Evolutionary conservation across 805 yeast genomes (phyloP).

Genomic region (Cephaloascus fragrans): DNA sequence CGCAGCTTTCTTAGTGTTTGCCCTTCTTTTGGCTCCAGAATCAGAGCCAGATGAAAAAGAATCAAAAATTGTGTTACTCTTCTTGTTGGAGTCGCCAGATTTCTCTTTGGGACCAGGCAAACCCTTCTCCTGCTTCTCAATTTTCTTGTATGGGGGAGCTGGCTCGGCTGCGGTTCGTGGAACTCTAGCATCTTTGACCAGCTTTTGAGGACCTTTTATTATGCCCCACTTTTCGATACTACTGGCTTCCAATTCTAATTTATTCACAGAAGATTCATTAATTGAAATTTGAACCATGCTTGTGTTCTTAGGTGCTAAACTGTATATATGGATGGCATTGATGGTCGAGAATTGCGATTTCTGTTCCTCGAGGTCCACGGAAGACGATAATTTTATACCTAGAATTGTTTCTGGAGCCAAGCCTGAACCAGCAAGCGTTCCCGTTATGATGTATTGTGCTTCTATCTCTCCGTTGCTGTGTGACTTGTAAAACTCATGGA

Average conservation of each 20-base stretch:
- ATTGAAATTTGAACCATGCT: conserved; percentile 3
- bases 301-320: conserved; percentile 15
- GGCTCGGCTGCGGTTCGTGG: background rate
- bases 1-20: background rate
- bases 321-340: conserved; percentile 26
- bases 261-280: background rate
- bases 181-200: background rate
- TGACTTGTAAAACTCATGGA: conserved; percentile 25
- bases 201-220: conserved; percentile 6
- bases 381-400: conserved; percentile 15
- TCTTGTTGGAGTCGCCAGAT: conserved; percentile 10
- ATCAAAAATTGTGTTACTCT: background rate
- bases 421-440: no score
- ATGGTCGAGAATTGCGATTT: conserved; percentile 18
- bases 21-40: background rate
- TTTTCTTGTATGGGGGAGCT: conserved; percentile 3
- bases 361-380: conserved; percentile 12
- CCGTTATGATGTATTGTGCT: conserved; percentile 33
- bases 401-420: conserved; percentile 4
- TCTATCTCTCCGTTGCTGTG: conserved; percentile 22
- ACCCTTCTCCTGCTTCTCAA: conserved; percentile 11
- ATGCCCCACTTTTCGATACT: conserved; percentile 7
- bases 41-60: conserved; percentile 1
- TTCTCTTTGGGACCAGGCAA: conserved; percentile 15
- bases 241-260: background rate